Evolutionary conservation across 805 yeast species (phyloP).

Genomic region (Candida chilensis): DNA sequence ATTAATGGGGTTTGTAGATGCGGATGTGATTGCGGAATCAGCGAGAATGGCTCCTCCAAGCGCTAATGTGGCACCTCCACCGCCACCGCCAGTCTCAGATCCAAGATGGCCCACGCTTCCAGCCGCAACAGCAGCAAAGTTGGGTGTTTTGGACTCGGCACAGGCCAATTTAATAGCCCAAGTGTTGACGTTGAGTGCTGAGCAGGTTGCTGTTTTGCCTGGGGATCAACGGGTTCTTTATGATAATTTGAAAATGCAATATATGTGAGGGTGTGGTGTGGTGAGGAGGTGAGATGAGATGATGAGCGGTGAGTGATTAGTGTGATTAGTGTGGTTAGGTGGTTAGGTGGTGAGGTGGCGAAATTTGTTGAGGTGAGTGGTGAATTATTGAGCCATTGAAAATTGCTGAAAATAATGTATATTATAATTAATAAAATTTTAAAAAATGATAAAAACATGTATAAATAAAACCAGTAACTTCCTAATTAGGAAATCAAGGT

Average conservation of each 20-base stretch:
- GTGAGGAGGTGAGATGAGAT: too few species aligned
- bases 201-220: slow-evolving; percentile 40
- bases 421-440: too few species aligned
- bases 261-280: slow-evolving; percentile 16
- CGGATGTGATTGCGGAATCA: slow-evolving; percentile 56
- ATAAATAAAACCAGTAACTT: too few species aligned
- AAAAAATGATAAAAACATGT: too few species aligned
- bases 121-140: slow-evolving; percentile 36
- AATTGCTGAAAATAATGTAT: too few species aligned
- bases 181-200: slow-evolving; percentile 38
- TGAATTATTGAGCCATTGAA: too few species aligned
- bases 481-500: too few species aligned
- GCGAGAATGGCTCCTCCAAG: slow-evolving; percentile 8
- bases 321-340: too few species aligned
- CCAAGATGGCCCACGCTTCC: slow-evolving; percentile 42
- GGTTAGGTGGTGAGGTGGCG: too few species aligned
- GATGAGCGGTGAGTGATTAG: too few species aligned
- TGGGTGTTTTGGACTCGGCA: slow-evolving; percentile 40
- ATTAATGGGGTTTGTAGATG: slow-evolving; percentile 69
- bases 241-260: slow-evolving; percentile 43
- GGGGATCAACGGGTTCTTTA: slow-evolving; percentile 48
- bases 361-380: too few species aligned
- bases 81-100: slow-evolving; percentile 7
- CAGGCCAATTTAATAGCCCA: slow-evolving; percentile 52
- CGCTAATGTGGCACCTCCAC: slow-evolving; percentile 7